Base-by-base conservation (phyloP, 192 early-diverging fungal species). In the Gryganskiella cystojenkinii region DNA sequence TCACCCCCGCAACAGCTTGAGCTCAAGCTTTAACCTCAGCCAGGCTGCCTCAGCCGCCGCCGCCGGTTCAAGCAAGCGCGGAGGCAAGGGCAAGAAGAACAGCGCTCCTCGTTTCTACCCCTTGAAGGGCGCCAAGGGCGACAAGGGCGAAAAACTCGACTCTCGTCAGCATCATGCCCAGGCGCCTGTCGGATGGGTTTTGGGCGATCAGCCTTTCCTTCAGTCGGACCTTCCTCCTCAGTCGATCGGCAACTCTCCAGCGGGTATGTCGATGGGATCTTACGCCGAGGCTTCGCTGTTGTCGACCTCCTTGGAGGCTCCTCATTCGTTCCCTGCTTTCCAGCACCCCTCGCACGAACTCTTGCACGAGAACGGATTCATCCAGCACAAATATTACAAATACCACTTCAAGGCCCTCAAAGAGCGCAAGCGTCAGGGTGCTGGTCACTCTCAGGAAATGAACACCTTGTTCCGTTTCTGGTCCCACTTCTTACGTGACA, bases 381-480 rank as follows among this genome's bases (percentile, higher is more conserved):
- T 97, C 62, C 95, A 99, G 86, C 94, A 97, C 83, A 97, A 95
- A 79, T 99, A 99, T 81, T 88, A 92, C 76, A 93, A 96, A 80
- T 99, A 95, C 84, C 94, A 94, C 69, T 91, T 90, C 61, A 94
- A 95, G 85, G 97, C 97, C 34, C 82, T 97, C 46, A 91, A 90
- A 71, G 97, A 98, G 83, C 95, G 97, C 76, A 95, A 95, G 82
- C 88, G 88, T 54, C 85, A 91, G 19, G 97, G 97, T 20, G 86
- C 89, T 20, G 96, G 97, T n/a, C 91, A 90, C 50, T 94, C 91
- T 40, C 95, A 94, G 64, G 95, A 97, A 75, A 99, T 99, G 97
- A 97, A 97, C 87, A 97, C 97, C 11, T 81, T 99, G 63, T 96
- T 91, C 83, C 91, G 95, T 25, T 99, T 99, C 92, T 99, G 97